These are phyloP conservation scores for Eucalyptus pauciflora DNA, from an alignment of 345 rosid species.

Conservation along the genomic window DNA sequence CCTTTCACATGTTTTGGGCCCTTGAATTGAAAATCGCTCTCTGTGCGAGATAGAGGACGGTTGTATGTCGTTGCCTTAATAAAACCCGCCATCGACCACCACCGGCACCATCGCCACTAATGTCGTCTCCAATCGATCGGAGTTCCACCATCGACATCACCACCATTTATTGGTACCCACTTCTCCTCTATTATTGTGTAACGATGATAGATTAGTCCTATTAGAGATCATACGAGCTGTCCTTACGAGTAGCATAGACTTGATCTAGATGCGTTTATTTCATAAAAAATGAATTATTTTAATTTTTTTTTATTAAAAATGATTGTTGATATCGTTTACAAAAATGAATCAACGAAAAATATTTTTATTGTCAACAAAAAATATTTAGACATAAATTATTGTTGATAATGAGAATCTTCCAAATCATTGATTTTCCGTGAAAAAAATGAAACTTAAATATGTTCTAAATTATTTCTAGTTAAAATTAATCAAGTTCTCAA, in stretches of 20 bases:
- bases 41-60: neutral
- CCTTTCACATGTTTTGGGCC: neutral
- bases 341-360: no score
- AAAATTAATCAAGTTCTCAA: neutral
- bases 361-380: no score
- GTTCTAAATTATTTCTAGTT: neutral
- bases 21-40: neutral
- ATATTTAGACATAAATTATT: no score
- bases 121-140: neutral
- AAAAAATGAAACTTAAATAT: no score
- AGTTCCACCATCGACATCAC: neutral
- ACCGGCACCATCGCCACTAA: no score
- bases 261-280: neutral
- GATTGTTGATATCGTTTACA: rapidly evolving
- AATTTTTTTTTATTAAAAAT: no score
- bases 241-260: neutral
- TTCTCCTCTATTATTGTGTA: neutral
- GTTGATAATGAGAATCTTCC: no score
- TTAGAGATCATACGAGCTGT: neutral
- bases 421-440: no score
- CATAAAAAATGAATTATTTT: no score
- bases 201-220: neutral
- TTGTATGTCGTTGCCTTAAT: neutral
- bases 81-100: neutral
- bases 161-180: neutral